A percentile compares a stretch with the other conserved stretches of the same genome.
phyloP scores from a whole-genome alignment of 768 basidiomycete species.

The Phanerodontia chrysosporium region DNA sequence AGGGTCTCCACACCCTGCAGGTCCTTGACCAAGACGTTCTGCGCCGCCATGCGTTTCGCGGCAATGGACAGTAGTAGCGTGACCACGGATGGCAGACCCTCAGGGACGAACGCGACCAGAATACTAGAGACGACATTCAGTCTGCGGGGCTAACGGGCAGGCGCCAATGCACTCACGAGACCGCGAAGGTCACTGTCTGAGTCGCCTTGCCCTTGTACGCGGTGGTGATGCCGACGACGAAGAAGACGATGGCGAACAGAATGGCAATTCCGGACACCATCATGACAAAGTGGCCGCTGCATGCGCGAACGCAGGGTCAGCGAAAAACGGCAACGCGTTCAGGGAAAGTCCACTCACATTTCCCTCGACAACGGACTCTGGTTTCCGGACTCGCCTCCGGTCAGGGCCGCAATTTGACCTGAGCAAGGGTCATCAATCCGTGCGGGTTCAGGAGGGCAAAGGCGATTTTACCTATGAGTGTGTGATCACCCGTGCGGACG shows the following conservation, averaged over 20 bases:
- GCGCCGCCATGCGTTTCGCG: slow-evolving; percentile 66
- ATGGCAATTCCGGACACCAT: slow-evolving; percentile 61
- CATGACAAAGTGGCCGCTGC: slow-evolving; percentile 55
- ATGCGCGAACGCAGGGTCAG: neutral
- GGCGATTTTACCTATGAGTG: slow-evolving; percentile 48
- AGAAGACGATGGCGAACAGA: slow-evolving; percentile 59
- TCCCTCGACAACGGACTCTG: slow-evolving; percentile 63
- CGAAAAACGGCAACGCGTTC: slow-evolving; percentile 6
- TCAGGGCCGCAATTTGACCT: slow-evolving; percentile 68
- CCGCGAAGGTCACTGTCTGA: slow-evolving; percentile 58
- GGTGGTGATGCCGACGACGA: slow-evolving; percentile 60
- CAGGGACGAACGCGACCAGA: slow-evolving; percentile 57
- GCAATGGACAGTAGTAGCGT: slow-evolving; percentile 65
- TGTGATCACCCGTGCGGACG: slow-evolving; percentile 62
- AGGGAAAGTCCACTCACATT: slow-evolving; percentile 40
- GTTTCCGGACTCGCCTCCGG: slow-evolving; percentile 60
- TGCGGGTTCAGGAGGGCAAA: neutral
- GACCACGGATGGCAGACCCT: slow-evolving; percentile 64
- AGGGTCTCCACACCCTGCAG: slow-evolving; percentile 71
- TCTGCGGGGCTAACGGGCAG: neutral
- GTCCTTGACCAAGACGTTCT: slow-evolving; percentile 71
- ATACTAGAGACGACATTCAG: slow-evolving; percentile 21
- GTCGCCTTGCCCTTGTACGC: slow-evolving; percentile 60
- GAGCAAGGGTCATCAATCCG: slow-evolving; percentile 9
- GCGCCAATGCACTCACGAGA: slow-evolving; percentile 29